A percentile compares a stretch with the other conserved stretches of the same genome.
Evolutionary conservation across 1,284 basidiomycete genomes (phyloP).

Genomic region (Rhodotorula sp.): DNA sequence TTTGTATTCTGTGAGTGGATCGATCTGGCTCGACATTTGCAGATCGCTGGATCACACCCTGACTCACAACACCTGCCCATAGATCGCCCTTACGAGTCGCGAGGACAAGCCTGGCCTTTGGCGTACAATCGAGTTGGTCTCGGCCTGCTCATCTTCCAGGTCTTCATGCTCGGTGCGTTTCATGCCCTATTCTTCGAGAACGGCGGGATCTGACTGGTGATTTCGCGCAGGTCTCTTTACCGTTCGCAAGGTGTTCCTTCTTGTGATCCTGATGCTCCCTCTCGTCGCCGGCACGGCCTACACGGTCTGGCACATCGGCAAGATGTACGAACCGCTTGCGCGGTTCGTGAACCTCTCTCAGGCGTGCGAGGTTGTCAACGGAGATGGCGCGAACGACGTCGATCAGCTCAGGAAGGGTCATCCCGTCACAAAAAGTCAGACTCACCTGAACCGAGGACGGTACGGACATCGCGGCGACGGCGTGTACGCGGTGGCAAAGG

Average conservation of each 20-base stretch:
- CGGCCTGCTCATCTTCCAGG: conserved; percentile 56
- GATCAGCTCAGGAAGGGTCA: conserved; percentile 69
- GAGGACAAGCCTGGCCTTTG: conserved; percentile 86
- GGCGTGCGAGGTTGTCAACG: conserved; percentile 79
- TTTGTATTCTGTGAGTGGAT: conserved; percentile 42
- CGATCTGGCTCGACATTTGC: not conserved
- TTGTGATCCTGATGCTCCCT: conserved; percentile 74
- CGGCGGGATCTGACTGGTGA: not conserved
- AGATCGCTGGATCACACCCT: not conserved
- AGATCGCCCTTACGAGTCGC: conserved; percentile 73
- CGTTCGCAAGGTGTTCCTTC: conserved; percentile 69
- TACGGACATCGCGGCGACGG: conserved; percentile 93
- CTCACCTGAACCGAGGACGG: conserved; percentile 76
- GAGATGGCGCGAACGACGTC: conserved; percentile 75
- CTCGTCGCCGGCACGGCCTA: conserved; percentile 71
- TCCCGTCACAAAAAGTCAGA: conserved; percentile 79
- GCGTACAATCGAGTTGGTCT: conserved; percentile 48
- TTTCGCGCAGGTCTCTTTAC: conserved; percentile 75
- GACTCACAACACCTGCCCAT: not conserved
- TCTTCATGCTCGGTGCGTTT: conserved; percentile 65
- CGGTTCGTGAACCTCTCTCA: conserved; percentile 79
- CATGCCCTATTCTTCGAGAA: not conserved
- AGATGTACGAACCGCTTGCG: conserved; percentile 71
- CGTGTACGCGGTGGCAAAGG: conserved; percentile 68
- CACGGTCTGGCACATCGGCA: conserved; percentile 66